Evolutionary conservation across 129 eudicot species (phyloP), one percentile per base, ranked within the genome.

Genomic region (Escallonia rubra): DNA sequence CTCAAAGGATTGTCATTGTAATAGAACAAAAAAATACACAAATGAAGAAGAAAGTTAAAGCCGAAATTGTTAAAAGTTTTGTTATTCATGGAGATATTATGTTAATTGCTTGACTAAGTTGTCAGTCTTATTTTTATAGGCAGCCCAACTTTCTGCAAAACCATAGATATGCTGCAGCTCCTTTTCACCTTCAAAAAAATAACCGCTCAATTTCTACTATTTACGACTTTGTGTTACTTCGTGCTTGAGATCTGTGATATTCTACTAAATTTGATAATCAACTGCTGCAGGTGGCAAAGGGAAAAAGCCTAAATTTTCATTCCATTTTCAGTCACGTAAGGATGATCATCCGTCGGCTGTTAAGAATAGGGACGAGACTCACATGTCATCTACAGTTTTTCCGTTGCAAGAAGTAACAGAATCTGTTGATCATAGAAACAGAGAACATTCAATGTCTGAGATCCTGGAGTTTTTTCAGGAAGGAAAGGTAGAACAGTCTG

Each of bases 251-350:
- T 60, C 62, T 65, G 1, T 41, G 48, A 41, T 40, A 43, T 59
- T 41, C 11, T 41, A 45, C 47, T 16, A 11, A 61, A 43, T 53
- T 34, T 49, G 57, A 23, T 40, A 64, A 52, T 72, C 47, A 52
- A 9, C 62, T 63, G 70, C 72, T 77, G 77, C 81, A 87, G 97
- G 89, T 71, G 77, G 81, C 63, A 70, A 66, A 69, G 78, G 53
- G 38, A 90, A 77, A 80, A 87, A 78, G 76, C 72, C 67, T 57
- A 90, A 68, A 66, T 74, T 77, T 61, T 73, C 79, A 14, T 80
- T 81, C 64, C 67, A 63, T 67, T 69, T 46, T 63, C 79, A 74
- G 45, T 57, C 79, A 41, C 67, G 54, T 23, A 78, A 69, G 38
- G 48, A 77, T 71, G 69, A 64, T 68, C 16, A 16, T 10, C 54